Percentiles rank a stretch among this genome's conserved stretches.
Conservation (phyloP, 1,284 basidiomycete genomes). For the Rhodotorula sp. region DNA sequence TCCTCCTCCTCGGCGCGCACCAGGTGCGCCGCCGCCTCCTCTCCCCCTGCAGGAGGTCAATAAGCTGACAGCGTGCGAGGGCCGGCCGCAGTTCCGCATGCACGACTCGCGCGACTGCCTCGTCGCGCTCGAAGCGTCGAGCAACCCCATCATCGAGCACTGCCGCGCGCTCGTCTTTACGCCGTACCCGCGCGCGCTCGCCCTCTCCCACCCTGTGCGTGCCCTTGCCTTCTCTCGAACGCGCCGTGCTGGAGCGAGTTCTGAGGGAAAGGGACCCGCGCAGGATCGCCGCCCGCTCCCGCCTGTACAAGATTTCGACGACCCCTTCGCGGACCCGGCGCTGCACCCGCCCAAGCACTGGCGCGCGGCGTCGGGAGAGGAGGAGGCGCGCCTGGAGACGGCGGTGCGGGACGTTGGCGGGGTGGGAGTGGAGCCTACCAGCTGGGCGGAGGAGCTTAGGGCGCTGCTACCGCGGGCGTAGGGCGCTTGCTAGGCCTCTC, state of each 20-base stretch:
- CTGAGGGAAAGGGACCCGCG: too few relatives aligned
- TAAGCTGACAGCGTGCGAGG: not conserved
- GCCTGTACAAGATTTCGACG: constrained; percentile 30
- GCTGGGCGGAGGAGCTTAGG: too few relatives aligned
- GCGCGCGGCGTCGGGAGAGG: not conserved
- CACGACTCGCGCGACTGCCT: constrained; percentile 26
- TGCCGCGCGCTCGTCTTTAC: constrained; percentile 22
- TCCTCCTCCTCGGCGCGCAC: constrained; percentile 21
- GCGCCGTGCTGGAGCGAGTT: too few relatives aligned
- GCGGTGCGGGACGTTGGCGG: not conserved
- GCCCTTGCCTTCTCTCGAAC: too few relatives aligned
- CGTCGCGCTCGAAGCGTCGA: constrained; percentile 15
- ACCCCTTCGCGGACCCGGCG: constrained; percentile 19
- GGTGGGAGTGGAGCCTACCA: not conserved
- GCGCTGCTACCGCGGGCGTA: too few relatives aligned
- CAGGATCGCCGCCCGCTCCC: not conserved
- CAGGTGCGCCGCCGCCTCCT: constrained; percentile 17
- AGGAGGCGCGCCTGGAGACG: not conserved
- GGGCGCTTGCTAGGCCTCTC: too few relatives aligned
- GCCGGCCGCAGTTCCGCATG: constrained; percentile 30
- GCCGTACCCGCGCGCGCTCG: not conserved
- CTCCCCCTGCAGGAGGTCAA: too few relatives aligned
- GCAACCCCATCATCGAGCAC: constrained; percentile 32
- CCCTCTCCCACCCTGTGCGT: not conserved
- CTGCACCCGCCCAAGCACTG: constrained; percentile 20